These are phyloP conservation scores for Umbelopsis vinacea DNA, from an alignment of 192 early-diverging fungal genomes.

Conservation along the genomic window DNA sequence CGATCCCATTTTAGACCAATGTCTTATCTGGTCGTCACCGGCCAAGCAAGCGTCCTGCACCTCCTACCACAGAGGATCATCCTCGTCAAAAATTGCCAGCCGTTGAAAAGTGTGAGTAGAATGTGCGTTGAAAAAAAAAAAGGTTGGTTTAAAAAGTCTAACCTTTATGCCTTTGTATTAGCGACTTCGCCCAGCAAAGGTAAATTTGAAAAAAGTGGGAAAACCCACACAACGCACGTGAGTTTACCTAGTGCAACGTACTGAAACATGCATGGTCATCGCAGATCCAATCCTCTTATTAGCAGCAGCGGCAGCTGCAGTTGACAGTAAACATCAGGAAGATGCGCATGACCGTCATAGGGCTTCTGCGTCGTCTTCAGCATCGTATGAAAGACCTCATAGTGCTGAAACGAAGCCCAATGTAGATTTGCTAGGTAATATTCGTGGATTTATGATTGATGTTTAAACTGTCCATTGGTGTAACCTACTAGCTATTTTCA, in stretches of 20 bases:
- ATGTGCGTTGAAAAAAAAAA: too few relatives aligned
- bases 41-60: constrained; percentile 7
- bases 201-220: background rate
- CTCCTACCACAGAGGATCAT: background rate
- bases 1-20: background rate
- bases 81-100: constrained; percentile 16
- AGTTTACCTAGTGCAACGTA: background rate
- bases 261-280: constrained; percentile 22
- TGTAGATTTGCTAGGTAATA: constrained; percentile 10
- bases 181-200: background rate
- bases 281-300: constrained; percentile 38
- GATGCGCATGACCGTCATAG: constrained; percentile 15
- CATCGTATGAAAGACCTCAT: constrained; percentile 9
- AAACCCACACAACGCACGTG: constrained; percentile 4
- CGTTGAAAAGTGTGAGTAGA: background rate
- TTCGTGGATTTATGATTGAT: background rate
- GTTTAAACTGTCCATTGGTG: constrained; percentile 1
- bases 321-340: constrained; percentile 26
- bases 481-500: constrained; percentile 11
- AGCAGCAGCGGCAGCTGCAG: constrained; percentile 31
- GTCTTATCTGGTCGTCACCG: background rate
- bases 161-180: background rate
- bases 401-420: constrained; percentile 4
- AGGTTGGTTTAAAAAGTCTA: background rate
- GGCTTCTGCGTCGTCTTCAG: background rate